A percentile compares a stretch with the other conserved stretches of the same genome.
These are phyloP conservation scores for Ottelia alismoides DNA, from an alignment of 106 monocot genomes.

Conservation along the genomic window DNA sequence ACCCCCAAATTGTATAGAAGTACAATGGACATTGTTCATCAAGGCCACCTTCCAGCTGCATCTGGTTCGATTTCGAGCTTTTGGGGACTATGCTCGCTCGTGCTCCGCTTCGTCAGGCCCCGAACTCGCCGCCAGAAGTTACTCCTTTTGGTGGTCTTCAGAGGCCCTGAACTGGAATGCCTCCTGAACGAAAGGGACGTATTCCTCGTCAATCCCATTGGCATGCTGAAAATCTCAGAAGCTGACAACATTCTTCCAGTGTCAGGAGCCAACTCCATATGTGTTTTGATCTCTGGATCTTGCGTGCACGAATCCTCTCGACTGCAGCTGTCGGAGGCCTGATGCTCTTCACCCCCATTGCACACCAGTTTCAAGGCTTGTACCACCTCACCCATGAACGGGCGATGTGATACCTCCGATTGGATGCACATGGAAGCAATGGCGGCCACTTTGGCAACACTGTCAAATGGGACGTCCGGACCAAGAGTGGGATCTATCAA, in stretches of 20 bases:
- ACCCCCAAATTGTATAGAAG: no score
- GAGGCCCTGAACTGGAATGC: conserved; percentile 62
- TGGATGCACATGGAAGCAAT: conserved; percentile 98
- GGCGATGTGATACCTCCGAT: conserved; percentile 85
- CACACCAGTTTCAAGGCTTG: conserved; percentile 86
- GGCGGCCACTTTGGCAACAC: conserved; percentile 69
- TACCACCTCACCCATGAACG: conserved; percentile 93
- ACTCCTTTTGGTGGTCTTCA: conserved; percentile 28
- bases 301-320: conserved; percentile 24
- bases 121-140: conserved; percentile 46
- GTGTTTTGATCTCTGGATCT: conserved; percentile 20
- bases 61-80: no score
- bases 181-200: conserved; percentile 44
- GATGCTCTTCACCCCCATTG: conserved; percentile 31
- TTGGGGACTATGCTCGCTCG: conserved; percentile 53
- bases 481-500: conserved; percentile 67
- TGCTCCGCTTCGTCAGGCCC: conserved; percentile 48
- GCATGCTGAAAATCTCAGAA: conserved; percentile 44
- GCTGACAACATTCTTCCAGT: conserved; percentile 33
- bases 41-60: no score
- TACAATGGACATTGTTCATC: no score
- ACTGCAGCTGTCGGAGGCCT: conserved; percentile 30
- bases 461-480: conserved; percentile 27
- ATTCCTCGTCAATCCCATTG: conserved; percentile 19
- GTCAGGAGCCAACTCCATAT: conserved; percentile 11